These are phyloP conservation scores for Trametes meyenii DNA, from an alignment of 768 basidiomycete species.

Conservation along the genomic window DNA sequence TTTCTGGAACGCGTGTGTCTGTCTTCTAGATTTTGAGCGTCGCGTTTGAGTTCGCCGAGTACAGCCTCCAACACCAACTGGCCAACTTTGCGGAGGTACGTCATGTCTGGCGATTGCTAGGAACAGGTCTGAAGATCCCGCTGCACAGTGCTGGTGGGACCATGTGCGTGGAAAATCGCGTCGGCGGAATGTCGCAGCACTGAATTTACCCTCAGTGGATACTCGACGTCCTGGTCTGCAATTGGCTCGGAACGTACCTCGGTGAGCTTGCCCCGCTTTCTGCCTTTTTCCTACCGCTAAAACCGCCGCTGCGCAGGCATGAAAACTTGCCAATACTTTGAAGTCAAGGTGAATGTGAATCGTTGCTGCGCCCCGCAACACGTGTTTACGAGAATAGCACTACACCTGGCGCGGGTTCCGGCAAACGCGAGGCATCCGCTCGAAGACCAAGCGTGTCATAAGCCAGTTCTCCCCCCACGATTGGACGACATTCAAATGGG, in stretches of 20 bases:
- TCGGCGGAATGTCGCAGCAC: slow-evolving; percentile 10
- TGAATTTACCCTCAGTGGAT: slow-evolving; percentile 63
- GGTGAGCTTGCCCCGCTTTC: slow-evolving; percentile 44
- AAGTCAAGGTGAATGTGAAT: slow-evolving; percentile 68
- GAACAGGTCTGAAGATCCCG: slow-evolving; percentile 14
- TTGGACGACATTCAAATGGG: slow-evolving; percentile 89
- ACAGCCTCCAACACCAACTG: slow-evolving; percentile 86
- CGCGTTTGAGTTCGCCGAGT: slow-evolving; percentile 88
- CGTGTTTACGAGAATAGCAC: slow-evolving; percentile 47
- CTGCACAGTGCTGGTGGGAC: slow-evolving; percentile 85
- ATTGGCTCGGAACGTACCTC: slow-evolving; percentile 85
- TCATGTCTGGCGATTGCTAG: slow-evolving; percentile 22
- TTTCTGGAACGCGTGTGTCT: slow-evolving; percentile 6
- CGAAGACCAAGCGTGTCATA: slow-evolving; percentile 77
- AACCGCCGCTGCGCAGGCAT: slow-evolving; percentile 53
- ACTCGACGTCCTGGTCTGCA: slow-evolving; percentile 83
- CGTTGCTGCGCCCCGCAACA: not conserved
- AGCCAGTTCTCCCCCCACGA: slow-evolving; percentile 88
- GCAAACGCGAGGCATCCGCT: slow-evolving; percentile 74
- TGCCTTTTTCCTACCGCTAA: slow-evolving; percentile 18
- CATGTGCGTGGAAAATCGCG: slow-evolving; percentile 56
- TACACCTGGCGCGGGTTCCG: slow-evolving; percentile 86
- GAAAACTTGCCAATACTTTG: slow-evolving; percentile 85
- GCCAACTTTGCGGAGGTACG: slow-evolving; percentile 85
- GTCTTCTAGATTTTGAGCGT: slow-evolving; percentile 73